phyloP scores from a whole-genome alignment of 306 rosid genomes.

The Inga leiocalycina region DNA sequence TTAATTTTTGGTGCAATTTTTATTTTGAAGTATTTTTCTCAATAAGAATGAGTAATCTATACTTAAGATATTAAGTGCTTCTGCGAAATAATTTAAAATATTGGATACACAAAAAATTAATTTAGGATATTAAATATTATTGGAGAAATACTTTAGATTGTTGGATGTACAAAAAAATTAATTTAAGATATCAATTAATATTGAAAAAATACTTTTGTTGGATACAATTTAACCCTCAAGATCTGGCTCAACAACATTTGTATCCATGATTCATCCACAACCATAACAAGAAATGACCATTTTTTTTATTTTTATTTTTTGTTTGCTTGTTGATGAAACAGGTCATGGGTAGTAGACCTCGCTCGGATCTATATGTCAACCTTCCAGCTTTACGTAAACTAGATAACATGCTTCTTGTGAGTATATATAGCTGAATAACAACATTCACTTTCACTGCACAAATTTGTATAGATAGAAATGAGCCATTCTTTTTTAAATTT shows the following conservation, averaged over 20 bases:
- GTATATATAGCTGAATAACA: not conserved
- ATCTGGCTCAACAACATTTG: not conserved
- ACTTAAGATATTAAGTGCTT: no score
- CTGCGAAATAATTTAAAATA: no score
- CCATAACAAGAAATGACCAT: not conserved
- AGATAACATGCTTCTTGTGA: constrained; percentile 98
- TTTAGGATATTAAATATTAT: no score
- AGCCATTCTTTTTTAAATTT: not conserved
- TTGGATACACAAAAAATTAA: no score
- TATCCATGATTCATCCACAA: not conserved
- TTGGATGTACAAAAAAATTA: no score
- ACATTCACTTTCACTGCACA: not conserved
- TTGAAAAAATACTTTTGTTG: no score
- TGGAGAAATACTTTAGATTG: no score
- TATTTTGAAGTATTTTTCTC: no score
- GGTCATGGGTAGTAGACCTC: constrained; percentile 94
- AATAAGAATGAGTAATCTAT: no score
- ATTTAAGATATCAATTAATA: no score
- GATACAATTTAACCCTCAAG: not conserved
- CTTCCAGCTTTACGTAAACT: constrained; percentile 92
- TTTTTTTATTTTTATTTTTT: not conserved
- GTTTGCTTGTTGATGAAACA: constrained; percentile 41
- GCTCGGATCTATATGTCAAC: constrained; percentile 88
- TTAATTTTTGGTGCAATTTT: no score
- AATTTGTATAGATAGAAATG: not conserved